Percentiles rank a stretch among this genome's conserved stretches.
phyloP scores from a whole-genome alignment of 1,284 basidiomycete species.

The Athelia psychrophila region DNA sequence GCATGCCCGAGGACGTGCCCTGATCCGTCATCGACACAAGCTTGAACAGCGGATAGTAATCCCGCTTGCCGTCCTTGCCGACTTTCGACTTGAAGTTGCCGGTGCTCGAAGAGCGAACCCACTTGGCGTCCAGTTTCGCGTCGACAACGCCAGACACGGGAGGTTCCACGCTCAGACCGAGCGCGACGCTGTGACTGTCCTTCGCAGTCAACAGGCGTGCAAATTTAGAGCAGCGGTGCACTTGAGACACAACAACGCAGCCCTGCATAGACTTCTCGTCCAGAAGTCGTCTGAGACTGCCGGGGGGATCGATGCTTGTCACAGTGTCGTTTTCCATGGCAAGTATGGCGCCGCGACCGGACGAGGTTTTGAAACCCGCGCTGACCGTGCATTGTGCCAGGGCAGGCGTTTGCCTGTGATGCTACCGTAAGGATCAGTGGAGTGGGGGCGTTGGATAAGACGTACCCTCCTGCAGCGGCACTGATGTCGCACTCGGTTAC shows the following conservation, averaged over 20 bases:
- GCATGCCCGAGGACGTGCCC: constrained; percentile 14
- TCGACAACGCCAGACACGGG: constrained; percentile 10
- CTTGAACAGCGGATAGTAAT: constrained; percentile 23
- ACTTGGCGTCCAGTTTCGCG: constrained; percentile 12
- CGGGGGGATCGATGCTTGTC: constrained; percentile 17
- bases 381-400: constrained; percentile 6
- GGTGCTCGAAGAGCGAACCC: constrained; percentile 19
- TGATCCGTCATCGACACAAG: constrained; percentile 21
- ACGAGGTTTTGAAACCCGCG: constrained; percentile 17
- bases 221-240: constrained; percentile 26
- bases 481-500: constrained; percentile 17
- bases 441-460: background rate
- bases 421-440: background rate
- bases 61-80: constrained; percentile 15
- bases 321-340: constrained; percentile 17
- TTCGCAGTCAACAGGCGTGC: constrained; percentile 22
- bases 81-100: constrained; percentile 23
- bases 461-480: constrained; percentile 15
- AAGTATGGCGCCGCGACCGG: constrained; percentile 20
- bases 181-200: constrained; percentile 13
- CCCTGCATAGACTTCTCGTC: constrained; percentile 16
- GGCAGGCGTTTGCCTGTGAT: constrained; percentile 16
- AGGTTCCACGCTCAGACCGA: constrained; percentile 19
- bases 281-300: constrained; percentile 21
- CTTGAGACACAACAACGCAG: constrained; percentile 26